Evolutionary conservation across 805 yeast genomes (phyloP), one percentile per base, ranked within the genome.

Genomic region (Candida coleopterorum): DNA sequence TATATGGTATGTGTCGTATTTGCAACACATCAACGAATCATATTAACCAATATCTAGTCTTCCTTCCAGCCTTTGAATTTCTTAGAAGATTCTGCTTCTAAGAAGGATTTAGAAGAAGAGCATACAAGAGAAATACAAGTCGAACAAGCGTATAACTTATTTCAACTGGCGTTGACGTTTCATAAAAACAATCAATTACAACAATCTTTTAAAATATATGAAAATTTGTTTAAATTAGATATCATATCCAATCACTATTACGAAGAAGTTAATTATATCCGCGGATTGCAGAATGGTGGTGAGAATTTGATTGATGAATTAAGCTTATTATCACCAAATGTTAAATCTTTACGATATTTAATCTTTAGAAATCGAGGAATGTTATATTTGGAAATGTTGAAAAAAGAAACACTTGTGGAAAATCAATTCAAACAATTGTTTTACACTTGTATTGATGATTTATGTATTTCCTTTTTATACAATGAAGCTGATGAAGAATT

Each of bases 91-190:
- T 60, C 74, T 4, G 60, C 60, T 14, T 65, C 75, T 24, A 90
- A 85, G 44, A 62, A 64, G 40, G 70, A 62, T 38, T 46, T 58
- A 26, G 83, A 81, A 23, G 96, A 89, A 45, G 90, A 87, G 45
- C 95, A 88, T 50, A 83, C 97, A 1, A 68, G 96, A 32, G 99
- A 93, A 54, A 65, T 90, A 17, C 97, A 90, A 60, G 72, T 80
- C 15, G 97, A 93, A 56, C 85, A 84, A 51, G 93, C 95, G 3
- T 81, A 83, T 55, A 77, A 76, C 46, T 60, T 79, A 9, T 87
- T 83, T 53, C 86, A 86, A 48, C 58, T 60, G 15, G 96, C 96
- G 0, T 63, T 93, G 29, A 56, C 60, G 8, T 61, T 62, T 8
- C 90, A 93, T 46, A 77, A 79, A 43, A 55, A 62, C 1, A 58